Evolutionary conservation across 495 filamentous ascomycete genomes (phyloP).

Genomic region (Xylaria acuta): DNA sequence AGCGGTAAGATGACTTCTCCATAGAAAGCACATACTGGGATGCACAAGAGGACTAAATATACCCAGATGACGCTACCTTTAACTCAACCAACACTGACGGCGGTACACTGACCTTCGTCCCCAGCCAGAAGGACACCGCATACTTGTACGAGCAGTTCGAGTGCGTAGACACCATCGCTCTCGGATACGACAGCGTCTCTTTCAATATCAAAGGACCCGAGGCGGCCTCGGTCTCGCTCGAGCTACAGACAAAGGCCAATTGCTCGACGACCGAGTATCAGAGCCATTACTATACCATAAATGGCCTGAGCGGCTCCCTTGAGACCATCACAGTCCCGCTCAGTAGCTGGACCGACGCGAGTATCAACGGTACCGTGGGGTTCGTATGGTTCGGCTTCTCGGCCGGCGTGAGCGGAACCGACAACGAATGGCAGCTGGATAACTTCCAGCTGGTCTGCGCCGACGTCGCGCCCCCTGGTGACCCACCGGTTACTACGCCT

Average conservation of each 20-base stretch:
- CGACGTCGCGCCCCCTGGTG: constrained; percentile 29
- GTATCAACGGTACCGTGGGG: constrained; percentile 56
- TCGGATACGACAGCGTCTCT: constrained; percentile 58
- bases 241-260: constrained; percentile 58
- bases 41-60: constrained; percentile 24
- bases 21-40: not conserved
- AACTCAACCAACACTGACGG: constrained; percentile 53
- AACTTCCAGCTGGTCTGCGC: constrained; percentile 59
- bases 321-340: constrained; percentile 62
- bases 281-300: constrained; percentile 53
- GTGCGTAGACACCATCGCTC: constrained; percentile 53
- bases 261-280: constrained; percentile 54
- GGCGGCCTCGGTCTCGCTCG: constrained; percentile 55
- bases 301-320: constrained; percentile 56
- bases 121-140: constrained; percentile 47
- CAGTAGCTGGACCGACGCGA: constrained; percentile 58
- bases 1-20: constrained; percentile 53
- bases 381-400: constrained; percentile 61
- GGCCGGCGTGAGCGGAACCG: constrained; percentile 41
- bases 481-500: constrained; percentile 29
- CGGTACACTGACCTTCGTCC: constrained; percentile 59
- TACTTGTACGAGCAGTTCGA: constrained; percentile 66
- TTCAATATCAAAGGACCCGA: constrained; percentile 63
- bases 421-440: constrained; percentile 57
- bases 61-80: constrained; percentile 63